Base-by-base conservation (phyloP, 139 green algal genomes). In the Volvox africanus region DNA sequence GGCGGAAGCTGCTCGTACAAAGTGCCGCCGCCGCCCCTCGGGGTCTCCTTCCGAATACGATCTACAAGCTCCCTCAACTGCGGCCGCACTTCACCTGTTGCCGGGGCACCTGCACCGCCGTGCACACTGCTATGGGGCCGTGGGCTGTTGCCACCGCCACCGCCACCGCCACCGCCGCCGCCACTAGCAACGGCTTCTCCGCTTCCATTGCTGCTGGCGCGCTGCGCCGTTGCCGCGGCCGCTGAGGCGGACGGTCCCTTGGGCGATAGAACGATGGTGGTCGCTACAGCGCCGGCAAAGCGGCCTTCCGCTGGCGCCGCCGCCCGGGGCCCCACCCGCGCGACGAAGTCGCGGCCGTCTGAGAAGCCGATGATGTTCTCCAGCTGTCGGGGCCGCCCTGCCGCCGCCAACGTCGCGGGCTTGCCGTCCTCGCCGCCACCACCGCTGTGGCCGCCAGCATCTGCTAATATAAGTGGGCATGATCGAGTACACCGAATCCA, bases 331-430 rank as follows among this genome's bases (percentile, higher is more conserved):
- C 86, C 86, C 75, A 90, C 86, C 0, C 69, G 69, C 0, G 73
- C 73, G 21, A n/a, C 44, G 35, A 90, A 90, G 50, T 76, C 86
- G 12, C 75, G 75, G 13, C 86, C 86, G 75, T 90, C 86, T 17
- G 73, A 78, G 86, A 85, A 90, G 20, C 86, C 86, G 32, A 90
- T 90, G 11, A 90, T 76, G 0, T 75, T 90, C 55, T 90, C 86
- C n/a, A 85, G 80, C 35, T 55, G 80, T n/a, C 78, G 50, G 18
- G 85, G 44, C 1, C 71, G 37, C 28, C 67, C 61, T 0, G 32
- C 30, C n/a, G 62, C 24, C 2, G 26, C 71, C 20, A 14, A 32
- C 30, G 61, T 65, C 62, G 62, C 82, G 1, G 62, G 62, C 55
- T 26, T 44, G 65, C 16, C 22, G 33, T 26, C 35, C 24, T 2